phyloP scores from a whole-genome alignment of 495 filamentous ascomycete genomes.

The Podospora pseudoanserina region DNA sequence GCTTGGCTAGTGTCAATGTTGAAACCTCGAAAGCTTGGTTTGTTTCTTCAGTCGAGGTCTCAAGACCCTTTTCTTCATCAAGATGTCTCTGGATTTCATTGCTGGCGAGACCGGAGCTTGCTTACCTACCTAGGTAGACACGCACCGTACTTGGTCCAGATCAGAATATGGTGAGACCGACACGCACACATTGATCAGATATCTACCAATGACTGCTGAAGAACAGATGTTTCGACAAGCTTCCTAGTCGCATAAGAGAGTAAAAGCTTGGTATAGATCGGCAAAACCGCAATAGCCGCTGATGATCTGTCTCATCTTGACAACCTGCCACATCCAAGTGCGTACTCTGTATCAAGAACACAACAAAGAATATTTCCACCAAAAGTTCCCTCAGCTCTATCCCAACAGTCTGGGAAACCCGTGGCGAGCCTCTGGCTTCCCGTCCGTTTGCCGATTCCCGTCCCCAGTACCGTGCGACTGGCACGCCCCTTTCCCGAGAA shows the following conservation, averaged over 20 bases:
- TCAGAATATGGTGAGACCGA: no score
- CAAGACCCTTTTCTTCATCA: background rate
- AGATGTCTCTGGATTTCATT: no score
- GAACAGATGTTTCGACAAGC: background rate
- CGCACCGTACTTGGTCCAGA: no score
- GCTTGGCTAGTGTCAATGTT: conserved; percentile 11
- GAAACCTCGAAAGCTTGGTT: background rate
- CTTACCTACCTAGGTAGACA: no score
- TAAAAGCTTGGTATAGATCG: background rate
- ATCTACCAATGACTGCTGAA: no score
- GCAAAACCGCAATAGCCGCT: background rate
- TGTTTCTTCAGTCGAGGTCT: background rate
- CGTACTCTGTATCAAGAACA: background rate
- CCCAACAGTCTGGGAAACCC: background rate
- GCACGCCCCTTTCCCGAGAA: background rate
- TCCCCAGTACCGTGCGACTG: background rate
- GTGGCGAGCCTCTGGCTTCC: background rate
- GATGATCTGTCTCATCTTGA: background rate
- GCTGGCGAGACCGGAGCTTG: no score
- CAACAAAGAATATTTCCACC: background rate
- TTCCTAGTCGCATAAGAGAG: background rate
- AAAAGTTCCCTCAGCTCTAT: background rate
- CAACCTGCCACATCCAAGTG: background rate
- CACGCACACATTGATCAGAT: no score
- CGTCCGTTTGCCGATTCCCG: background rate